Conservation (phyloP, 768 basidiomycete genomes). For the Mycena galopus region DNA sequence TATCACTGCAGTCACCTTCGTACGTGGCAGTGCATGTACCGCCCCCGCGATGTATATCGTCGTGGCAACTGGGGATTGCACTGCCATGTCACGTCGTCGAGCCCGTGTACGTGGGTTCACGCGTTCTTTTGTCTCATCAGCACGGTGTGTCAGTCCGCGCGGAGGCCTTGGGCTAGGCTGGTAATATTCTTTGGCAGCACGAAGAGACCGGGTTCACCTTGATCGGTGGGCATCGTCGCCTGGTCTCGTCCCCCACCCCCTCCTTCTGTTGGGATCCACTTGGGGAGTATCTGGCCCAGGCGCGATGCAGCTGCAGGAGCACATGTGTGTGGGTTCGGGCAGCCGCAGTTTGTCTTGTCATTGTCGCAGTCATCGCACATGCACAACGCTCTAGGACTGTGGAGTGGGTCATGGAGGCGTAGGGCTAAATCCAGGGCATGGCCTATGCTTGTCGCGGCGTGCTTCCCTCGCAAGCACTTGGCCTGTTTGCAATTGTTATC, state of each 20-base stretch:
- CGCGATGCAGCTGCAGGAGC: neutral
- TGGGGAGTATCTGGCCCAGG: neutral
- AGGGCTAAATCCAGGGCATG: neutral
- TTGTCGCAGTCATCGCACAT: too few relatives aligned
- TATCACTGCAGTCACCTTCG: too few relatives aligned
- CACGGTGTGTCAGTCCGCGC: neutral
- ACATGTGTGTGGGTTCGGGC: slow-evolving; percentile 28
- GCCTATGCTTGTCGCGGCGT: neutral
- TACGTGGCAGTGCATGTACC: too few relatives aligned
- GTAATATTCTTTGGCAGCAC: neutral
- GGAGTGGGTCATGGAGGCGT: neutral
- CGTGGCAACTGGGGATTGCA: neutral
- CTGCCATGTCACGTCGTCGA: neutral
- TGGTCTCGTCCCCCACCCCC: neutral
- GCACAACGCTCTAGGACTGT: neutral
- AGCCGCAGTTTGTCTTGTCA: neutral
- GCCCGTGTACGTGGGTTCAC: neutral
- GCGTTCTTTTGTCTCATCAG: neutral
- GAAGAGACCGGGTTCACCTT: neutral
- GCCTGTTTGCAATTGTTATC: slow-evolving; percentile 5
- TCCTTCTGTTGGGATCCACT: too few relatives aligned
- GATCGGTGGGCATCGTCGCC: neutral
- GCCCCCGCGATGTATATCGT: too few relatives aligned
- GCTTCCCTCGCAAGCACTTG: too few relatives aligned
- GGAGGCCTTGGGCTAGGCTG: neutral